Percentiles rank a stretch among this genome's conserved stretches.
Evolutionary conservation across 176 grass and related monocot species (phyloP).

Genomic region (Lolium multiflorum): DNA sequence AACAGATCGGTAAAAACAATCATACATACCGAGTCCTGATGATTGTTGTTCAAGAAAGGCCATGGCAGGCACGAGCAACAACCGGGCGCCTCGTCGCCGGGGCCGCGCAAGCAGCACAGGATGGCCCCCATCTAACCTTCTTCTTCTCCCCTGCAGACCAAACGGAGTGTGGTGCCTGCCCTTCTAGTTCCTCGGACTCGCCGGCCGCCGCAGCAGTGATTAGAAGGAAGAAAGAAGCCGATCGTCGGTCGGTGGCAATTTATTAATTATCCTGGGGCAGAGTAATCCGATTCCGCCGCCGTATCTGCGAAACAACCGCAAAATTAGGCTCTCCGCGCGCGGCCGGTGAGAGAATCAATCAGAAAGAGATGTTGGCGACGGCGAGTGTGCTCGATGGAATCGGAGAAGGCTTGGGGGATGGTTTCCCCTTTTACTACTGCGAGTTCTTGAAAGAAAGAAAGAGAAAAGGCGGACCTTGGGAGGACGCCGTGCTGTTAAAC

Average conservation of each 20-base stretch:
- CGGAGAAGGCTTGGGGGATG: background rate
- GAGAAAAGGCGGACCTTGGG: background rate
- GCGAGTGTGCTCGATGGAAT: background rate
- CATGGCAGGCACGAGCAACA: slow-evolving; percentile 62
- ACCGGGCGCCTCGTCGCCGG: slow-evolving; percentile 2
- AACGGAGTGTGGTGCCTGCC: background rate
- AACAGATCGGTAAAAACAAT: background rate
- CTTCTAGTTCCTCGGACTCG: background rate
- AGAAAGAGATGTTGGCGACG: too few relatives aligned
- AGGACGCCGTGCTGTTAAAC: slow-evolving; percentile 27
- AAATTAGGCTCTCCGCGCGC: too few relatives aligned
- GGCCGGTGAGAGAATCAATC: too few relatives aligned
- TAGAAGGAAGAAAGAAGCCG: background rate
- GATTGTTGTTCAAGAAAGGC: slow-evolving; percentile 36
- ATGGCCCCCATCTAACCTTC: slow-evolving; percentile 57
- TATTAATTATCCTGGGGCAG: slow-evolving; percentile 9
- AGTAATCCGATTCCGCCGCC: slow-evolving; percentile 1
- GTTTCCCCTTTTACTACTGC: background rate
- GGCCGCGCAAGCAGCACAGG: slow-evolving; percentile 57
- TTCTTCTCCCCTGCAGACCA: background rate
- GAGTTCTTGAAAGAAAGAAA: background rate
- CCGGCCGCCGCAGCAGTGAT: background rate
- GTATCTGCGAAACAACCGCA: too few relatives aligned
- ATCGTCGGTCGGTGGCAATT: slow-evolving; percentile 15
- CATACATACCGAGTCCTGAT: slow-evolving; percentile 51